Conservation (phyloP, 441 rosid genomes). For the Corymbia calophylla region DNA sequence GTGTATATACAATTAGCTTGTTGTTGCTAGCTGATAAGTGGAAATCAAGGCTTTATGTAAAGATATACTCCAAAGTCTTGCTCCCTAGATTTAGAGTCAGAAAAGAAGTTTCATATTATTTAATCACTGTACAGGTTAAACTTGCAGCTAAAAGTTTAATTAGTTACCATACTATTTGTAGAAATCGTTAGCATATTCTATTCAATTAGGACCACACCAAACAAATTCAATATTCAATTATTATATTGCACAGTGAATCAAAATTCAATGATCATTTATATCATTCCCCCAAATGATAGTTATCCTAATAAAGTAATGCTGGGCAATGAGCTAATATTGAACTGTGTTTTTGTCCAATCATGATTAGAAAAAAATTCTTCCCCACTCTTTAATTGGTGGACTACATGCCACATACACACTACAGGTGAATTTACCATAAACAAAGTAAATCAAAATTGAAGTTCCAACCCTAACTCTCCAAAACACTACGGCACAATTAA, state of each 20-base stretch:
- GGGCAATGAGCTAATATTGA: not conserved
- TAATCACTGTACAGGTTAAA: not conserved
- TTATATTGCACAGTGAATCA: not conserved
- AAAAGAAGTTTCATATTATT: not conserved
- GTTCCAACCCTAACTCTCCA: not conserved
- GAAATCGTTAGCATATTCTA: not conserved
- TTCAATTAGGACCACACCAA: not conserved
- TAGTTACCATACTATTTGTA: not conserved
- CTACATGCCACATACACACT: not conserved
- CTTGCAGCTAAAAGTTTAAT: not conserved
- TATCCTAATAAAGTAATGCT: not conserved
- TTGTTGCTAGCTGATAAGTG: not conserved
- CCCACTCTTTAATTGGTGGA: not conserved
- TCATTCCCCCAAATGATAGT: not conserved
- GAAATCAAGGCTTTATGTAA: not conserved
- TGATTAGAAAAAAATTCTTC: not conserved
- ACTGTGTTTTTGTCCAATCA: not conserved
- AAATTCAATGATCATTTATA: not conserved
- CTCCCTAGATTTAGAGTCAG: not conserved
- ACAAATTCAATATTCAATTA: not conserved
- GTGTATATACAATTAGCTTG: not conserved
- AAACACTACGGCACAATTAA: not conserved
- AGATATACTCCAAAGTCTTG: not conserved
- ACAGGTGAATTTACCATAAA: not conserved
- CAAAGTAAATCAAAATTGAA: not conserved